These are phyloP conservation scores for Alectoria sarmentosa DNA, from an alignment of 495 filamentous ascomycete species.

Conservation along the genomic window DNA sequence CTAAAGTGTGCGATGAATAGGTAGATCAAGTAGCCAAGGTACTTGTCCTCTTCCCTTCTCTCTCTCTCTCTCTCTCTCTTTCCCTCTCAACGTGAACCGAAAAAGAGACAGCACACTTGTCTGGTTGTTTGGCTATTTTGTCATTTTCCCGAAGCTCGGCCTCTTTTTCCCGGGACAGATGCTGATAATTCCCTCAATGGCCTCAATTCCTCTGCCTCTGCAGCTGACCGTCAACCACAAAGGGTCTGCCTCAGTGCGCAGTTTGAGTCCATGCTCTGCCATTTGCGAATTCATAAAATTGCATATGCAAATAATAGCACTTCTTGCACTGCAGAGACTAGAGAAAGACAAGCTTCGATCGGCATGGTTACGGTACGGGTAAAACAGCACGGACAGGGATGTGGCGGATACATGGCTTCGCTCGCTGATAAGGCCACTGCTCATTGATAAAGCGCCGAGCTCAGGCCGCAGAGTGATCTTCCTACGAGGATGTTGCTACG, in stretches of 20 bases:
- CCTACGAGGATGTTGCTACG: too few species aligned
- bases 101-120: background rate
- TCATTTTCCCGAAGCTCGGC: background rate
- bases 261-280: background rate
- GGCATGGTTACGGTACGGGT: constrained; percentile 9
- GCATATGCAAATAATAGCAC: background rate
- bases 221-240: background rate
- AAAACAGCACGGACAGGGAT: constrained; percentile 7
- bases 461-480: constrained; percentile 5
- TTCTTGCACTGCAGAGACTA: background rate
- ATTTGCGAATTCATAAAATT: background rate
- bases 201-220: constrained; percentile 3
- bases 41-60: too few species aligned
- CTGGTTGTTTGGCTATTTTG: background rate
- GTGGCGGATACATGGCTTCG: background rate
- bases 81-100: too few species aligned
- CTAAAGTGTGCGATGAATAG: constrained; percentile 5
- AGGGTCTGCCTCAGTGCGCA: background rate
- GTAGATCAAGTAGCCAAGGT: too few species aligned
- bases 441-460: constrained; percentile 13
- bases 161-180: background rate
- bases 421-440: constrained; percentile 14
- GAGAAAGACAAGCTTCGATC: constrained; percentile 12
- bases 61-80: too few species aligned
- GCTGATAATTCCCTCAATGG: constrained; percentile 11